Evolutionary conservation across 164 flowering plant species (phyloP).

Genomic region (Vitis amurensis): DNA sequence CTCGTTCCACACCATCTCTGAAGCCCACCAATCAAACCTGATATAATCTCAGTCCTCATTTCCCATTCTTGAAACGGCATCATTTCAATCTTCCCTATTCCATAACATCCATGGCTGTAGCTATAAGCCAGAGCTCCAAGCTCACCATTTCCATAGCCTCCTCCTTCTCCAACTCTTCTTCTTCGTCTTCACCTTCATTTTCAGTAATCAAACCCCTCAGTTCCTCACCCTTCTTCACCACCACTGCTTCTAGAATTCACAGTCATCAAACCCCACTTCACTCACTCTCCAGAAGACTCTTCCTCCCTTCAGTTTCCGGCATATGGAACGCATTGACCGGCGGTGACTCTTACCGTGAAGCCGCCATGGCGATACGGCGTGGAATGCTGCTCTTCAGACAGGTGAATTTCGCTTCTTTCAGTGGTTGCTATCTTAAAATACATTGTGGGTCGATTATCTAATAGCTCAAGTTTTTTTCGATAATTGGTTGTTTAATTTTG

Average conservation of each 20-base stretch:
- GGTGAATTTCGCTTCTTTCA: slow-evolving; percentile 29
- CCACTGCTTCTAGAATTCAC: slow-evolving; percentile 14
- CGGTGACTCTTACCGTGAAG: slow-evolving; percentile 57
- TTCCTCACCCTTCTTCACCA: slow-evolving; percentile 14
- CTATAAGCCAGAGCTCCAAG: slow-evolving; percentile 11
- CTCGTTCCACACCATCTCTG: no score
- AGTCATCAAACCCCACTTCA: slow-evolving; percentile 21
- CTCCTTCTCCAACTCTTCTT: slow-evolving; percentile 13
- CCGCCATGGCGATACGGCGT: slow-evolving; percentile 54
- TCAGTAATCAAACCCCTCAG: slow-evolving; percentile 13
- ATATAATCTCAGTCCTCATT: no score
- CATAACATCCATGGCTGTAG: slow-evolving; percentile 21
- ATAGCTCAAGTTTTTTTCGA: no score
- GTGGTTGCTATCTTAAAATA: no score
- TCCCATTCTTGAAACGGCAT: no score
- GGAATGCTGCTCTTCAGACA: slow-evolving; percentile 88
- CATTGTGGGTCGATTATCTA: no score
- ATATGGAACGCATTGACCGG: slow-evolving; percentile 85
- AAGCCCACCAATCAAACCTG: no score
- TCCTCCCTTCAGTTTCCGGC: slow-evolving; percentile 70
- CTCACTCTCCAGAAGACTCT: slow-evolving; percentile 41
- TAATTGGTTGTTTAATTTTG: no score
- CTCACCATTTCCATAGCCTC: slow-evolving; percentile 6
- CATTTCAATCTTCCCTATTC: background rate
- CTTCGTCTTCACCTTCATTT: slow-evolving; percentile 13